A percentile compares a stretch with the other conserved stretches of the same genome.
Evolutionary conservation across 176 grass and related monocot genomes (phyloP).

Genomic region (Oryza glaberrima): DNA sequence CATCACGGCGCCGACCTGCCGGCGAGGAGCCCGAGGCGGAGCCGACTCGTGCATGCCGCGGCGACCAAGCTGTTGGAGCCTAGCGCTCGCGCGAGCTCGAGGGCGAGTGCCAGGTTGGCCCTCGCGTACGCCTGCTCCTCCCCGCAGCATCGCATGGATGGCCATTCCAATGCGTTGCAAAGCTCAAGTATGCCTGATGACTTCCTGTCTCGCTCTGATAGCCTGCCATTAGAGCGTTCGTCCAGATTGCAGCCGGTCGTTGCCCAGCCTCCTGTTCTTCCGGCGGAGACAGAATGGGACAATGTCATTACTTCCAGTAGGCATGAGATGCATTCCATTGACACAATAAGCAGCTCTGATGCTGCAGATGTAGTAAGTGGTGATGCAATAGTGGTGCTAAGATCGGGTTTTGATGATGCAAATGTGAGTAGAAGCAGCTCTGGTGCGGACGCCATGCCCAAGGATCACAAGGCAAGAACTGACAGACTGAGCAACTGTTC

Average conservation of each 20-base stretch:
- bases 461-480: conserved; percentile 6
- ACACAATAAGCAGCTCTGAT: not conserved
- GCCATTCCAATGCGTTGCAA: conserved; percentile 22
- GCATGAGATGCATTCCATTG: not conserved
- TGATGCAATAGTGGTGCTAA: conserved; percentile 29
- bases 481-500: not conserved
- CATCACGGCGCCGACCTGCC: conserved; percentile 59
- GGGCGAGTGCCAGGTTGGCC: conserved; percentile 34
- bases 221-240: conserved; percentile 20
- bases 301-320: not conserved
- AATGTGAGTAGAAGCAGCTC: conserved; percentile 30
- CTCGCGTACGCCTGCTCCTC: conserved; percentile 58
- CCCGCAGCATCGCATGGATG: conserved; percentile 51
- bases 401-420: conserved; percentile 21
- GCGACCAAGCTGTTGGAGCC: conserved; percentile 72
- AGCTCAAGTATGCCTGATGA: conserved; percentile 34
- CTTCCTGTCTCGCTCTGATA: conserved; percentile 46
- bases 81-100: conserved; percentile 35
- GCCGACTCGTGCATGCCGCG: conserved; percentile 62
- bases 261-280: not conserved
- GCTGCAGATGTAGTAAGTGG: not conserved
- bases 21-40: conserved; percentile 57
- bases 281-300: not conserved
- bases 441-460: not conserved
- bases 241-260: not conserved